Evolutionary conservation across 495 filamentous ascomycete genomes (phyloP).

Genomic region (Neurospora tetrasperma): DNA sequence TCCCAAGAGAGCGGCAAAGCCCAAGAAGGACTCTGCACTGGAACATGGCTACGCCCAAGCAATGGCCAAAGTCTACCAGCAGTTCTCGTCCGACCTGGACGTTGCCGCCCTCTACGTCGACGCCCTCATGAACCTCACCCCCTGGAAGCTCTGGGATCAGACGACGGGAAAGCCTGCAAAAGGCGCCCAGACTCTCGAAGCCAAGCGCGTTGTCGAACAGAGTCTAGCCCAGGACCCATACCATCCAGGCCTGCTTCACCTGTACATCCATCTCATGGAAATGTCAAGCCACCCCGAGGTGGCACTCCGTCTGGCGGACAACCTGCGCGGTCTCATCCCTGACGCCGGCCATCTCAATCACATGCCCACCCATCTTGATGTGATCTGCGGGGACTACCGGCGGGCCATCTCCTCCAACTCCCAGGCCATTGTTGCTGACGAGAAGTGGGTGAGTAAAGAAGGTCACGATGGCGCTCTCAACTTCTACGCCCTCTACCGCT

Average conservation of each 20-base stretch:
- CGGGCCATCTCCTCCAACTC: constrained; percentile 50
- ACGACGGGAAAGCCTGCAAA: constrained; percentile 44
- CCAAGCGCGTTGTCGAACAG: constrained; percentile 43
- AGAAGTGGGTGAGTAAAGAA: constrained; percentile 39
- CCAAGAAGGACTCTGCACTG: constrained; percentile 38
- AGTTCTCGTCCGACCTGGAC: constrained; percentile 48
- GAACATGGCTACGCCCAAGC: constrained; percentile 49
- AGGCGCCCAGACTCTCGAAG: constrained; percentile 46
- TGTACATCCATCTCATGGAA: constrained; percentile 68
- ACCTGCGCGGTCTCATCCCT: constrained; percentile 51
- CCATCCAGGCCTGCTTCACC: constrained; percentile 58
- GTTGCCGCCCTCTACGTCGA: constrained; percentile 54
- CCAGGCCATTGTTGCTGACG: constrained; percentile 52
- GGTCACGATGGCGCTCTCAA: constrained; percentile 38
- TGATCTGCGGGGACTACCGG: constrained; percentile 57
- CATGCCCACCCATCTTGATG: constrained; percentile 61
- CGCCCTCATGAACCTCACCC: constrained; percentile 58
- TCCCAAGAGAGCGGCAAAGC: constrained; percentile 29
- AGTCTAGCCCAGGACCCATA: constrained; percentile 35
- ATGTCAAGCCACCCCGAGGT: constrained; percentile 54
- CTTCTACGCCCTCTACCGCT: constrained; percentile 59
- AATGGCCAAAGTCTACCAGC: constrained; percentile 46
- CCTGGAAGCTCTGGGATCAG: constrained; percentile 58
- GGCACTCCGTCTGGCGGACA: constrained; percentile 46
- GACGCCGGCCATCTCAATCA: constrained; percentile 63